These are phyloP conservation scores for Colletotrichum liriopes DNA, from an alignment of 2,329 filamentous ascomycete genomes.

Conservation along the genomic window DNA sequence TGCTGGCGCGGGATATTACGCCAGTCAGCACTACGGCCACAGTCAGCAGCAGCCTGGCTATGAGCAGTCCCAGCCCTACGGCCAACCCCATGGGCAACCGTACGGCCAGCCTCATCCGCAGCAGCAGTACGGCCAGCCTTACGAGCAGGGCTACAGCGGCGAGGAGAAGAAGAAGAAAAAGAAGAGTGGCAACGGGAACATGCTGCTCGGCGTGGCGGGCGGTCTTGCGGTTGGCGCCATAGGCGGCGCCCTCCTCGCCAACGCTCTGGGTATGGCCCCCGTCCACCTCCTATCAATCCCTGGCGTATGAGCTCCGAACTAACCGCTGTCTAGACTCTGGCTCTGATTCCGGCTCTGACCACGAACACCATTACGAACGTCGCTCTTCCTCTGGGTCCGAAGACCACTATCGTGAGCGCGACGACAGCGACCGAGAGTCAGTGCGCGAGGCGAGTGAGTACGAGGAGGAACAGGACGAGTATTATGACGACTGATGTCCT, in stretches of 20 bases:
- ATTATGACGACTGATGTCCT: constrained; percentile 40
- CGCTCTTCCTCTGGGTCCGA: constrained; percentile 38
- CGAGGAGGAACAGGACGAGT: constrained; percentile 57
- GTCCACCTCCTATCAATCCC: background rate
- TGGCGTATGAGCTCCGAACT: background rate
- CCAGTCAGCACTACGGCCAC: constrained; percentile 21
- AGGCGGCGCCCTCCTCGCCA: constrained; percentile 70
- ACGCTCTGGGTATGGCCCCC: constrained; percentile 68
- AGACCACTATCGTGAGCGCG: constrained; percentile 31
- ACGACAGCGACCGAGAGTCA: constrained; percentile 43
- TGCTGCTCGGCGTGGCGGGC: constrained; percentile 70
- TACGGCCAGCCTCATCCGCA: constrained; percentile 19
- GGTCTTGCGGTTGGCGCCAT: constrained; percentile 71
- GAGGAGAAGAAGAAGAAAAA: constrained; percentile 51
- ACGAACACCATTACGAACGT: constrained; percentile 17
- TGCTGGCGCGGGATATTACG: constrained; percentile 37
- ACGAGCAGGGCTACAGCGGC: constrained; percentile 36
- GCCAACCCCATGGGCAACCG: constrained; percentile 1
- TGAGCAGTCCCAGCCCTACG: constrained; percentile 18
- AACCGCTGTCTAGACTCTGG: background rate
- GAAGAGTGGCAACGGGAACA: constrained; percentile 63
- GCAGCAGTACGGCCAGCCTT: constrained; percentile 17
- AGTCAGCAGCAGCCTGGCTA: constrained; percentile 22
- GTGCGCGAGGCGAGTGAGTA: constrained; percentile 60
- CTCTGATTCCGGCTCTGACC: constrained; percentile 34